A percentile compares a stretch with the other conserved stretches of the same genome.
phyloP scores from a whole-genome alignment of 495 filamentous ascomycete genomes.

The Astrothelium subdiscretum region DNA sequence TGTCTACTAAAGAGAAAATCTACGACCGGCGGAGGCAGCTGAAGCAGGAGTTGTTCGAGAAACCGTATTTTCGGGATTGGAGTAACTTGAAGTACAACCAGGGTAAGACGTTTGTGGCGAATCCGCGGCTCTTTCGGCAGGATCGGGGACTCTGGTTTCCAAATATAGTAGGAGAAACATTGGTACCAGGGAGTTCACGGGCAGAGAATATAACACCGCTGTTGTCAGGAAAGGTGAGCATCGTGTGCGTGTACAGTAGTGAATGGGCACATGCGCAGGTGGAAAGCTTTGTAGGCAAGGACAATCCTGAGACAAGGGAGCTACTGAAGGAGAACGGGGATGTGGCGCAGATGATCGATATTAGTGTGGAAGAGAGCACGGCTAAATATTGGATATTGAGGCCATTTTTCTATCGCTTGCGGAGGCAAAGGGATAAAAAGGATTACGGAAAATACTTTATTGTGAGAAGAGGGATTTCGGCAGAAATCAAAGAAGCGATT shows the following conservation, averaged over 20 bases:
- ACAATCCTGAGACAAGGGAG: slow-evolving; percentile 53
- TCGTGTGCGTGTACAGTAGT: slow-evolving; percentile 72
- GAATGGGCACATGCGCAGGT: slow-evolving; percentile 77
- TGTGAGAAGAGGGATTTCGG: slow-evolving; percentile 61
- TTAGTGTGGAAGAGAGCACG: slow-evolving; percentile 76
- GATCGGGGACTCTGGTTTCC: slow-evolving; percentile 83
- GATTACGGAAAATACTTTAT: slow-evolving; percentile 72
- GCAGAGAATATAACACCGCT: slow-evolving; percentile 57
- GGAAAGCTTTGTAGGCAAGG: slow-evolving; percentile 51
- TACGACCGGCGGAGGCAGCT: slow-evolving; percentile 57
- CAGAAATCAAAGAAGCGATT: slow-evolving; percentile 62
- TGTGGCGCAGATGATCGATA: slow-evolving; percentile 59
- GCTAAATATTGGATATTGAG: slow-evolving; percentile 65
- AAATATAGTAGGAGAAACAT: slow-evolving; percentile 70
- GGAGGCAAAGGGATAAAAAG: slow-evolving; percentile 41
- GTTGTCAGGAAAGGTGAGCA: slow-evolving; percentile 56
- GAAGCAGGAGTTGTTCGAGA: slow-evolving; percentile 44
- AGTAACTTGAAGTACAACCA: slow-evolving; percentile 64
- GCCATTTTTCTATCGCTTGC: slow-evolving; percentile 48
- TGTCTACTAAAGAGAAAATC: slow-evolving; percentile 76
- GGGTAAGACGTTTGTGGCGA: slow-evolving; percentile 81
- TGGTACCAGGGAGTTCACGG: slow-evolving; percentile 32
- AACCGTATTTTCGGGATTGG: slow-evolving; percentile 92
- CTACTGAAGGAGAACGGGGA: slow-evolving; percentile 36
- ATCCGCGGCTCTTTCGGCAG: slow-evolving; percentile 59